Conservation (phyloP, 2,329 filamentous ascomycete species). For the Sporothrix globosa region DNA sequence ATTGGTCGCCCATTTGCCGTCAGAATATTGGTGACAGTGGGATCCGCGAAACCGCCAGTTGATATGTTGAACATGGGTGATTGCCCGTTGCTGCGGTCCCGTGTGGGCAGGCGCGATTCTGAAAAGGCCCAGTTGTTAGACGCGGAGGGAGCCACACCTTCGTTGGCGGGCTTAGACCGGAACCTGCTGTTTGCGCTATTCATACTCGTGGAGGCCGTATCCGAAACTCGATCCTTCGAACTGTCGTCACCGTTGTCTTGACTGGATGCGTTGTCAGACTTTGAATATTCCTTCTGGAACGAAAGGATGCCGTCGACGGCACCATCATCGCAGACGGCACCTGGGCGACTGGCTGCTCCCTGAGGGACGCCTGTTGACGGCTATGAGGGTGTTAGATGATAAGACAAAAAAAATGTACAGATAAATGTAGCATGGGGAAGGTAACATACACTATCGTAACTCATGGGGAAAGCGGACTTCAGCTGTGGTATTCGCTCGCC, state of each 20-base stretch:
- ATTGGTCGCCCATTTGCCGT: slow-evolving; percentile 13
- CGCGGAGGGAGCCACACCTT: not conserved
- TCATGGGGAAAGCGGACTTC: slow-evolving; percentile 58
- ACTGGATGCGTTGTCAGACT: slow-evolving; percentile 24
- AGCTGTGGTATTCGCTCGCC: slow-evolving; percentile 64
- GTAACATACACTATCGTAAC: slow-evolving; percentile 54
- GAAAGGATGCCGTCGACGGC: slow-evolving; percentile 47
- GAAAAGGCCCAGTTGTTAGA: slow-evolving; percentile 45
- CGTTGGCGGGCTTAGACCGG: slow-evolving; percentile 8
- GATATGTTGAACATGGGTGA: slow-evolving; percentile 34
- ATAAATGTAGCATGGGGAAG: not conserved
- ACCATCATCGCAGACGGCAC: slow-evolving; percentile 37
- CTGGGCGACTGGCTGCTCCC: slow-evolving; percentile 23
- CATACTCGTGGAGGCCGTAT: slow-evolving; percentile 28
- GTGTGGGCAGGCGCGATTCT: slow-evolving; percentile 46
- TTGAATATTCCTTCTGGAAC: slow-evolving; percentile 42
- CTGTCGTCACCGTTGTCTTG: slow-evolving; percentile 26
- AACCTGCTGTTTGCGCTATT: not conserved
- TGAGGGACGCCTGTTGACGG: slow-evolving; percentile 16
- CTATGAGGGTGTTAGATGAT: slow-evolving; percentile 38
- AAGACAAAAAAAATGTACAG: slow-evolving; percentile 28
- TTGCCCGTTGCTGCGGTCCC: slow-evolving; percentile 38
- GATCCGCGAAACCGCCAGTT: slow-evolving; percentile 33
- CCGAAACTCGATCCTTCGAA: slow-evolving; percentile 19
- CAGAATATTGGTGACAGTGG: slow-evolving; percentile 22